Conservation (phyloP, 2,329 filamentous ascomycete genomes). For the Byssothecium circinans region DNA sequence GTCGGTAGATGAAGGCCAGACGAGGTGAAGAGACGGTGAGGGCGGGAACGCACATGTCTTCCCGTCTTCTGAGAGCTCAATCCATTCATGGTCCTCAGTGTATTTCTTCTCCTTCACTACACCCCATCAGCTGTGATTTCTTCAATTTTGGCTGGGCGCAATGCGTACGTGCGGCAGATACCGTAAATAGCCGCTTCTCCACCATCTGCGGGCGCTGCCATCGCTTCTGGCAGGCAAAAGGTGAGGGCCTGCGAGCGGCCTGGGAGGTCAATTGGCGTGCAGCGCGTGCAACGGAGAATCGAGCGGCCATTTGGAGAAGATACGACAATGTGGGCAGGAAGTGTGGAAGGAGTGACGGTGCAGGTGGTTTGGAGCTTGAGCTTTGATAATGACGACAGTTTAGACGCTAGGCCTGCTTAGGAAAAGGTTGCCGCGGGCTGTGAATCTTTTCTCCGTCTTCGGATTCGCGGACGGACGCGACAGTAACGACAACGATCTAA, state of each 20-base stretch:
- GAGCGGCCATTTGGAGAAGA: slow-evolving; percentile 41
- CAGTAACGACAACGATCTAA: slow-evolving; percentile 11
- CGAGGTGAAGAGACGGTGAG: slow-evolving; percentile 1
- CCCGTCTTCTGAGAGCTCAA: slow-evolving; percentile 81
- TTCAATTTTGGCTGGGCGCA: slow-evolving; percentile 6
- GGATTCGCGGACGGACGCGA: slow-evolving; percentile 1
- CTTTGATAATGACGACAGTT: not conserved
- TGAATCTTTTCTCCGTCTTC: slow-evolving; percentile 14
- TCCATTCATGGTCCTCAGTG: slow-evolving; percentile 98
- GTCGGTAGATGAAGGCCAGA: not conserved
- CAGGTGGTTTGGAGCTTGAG: not conserved
- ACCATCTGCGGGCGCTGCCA: slow-evolving; percentile 17
- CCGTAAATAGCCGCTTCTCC: slow-evolving; percentile 43
- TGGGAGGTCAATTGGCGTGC: slow-evolving; percentile 39
- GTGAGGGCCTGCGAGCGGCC: slow-evolving; percentile 25
- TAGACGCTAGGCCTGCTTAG: slow-evolving; percentile 1
- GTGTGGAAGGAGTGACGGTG: not conserved
- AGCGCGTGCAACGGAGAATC: slow-evolving; percentile 35
- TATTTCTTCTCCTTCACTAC: slow-evolving; percentile 75
- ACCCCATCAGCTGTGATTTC: slow-evolving; percentile 15
- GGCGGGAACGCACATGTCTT: slow-evolving; percentile 65
- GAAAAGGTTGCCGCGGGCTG: slow-evolving; percentile 2
- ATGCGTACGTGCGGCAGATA: slow-evolving; percentile 36
- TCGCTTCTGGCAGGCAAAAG: slow-evolving; percentile 30
- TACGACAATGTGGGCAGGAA: slow-evolving; percentile 1